These are phyloP conservation scores for Martiniozyma abietophila DNA, from an alignment of 805 yeast genomes.

Conservation along the genomic window DNA sequence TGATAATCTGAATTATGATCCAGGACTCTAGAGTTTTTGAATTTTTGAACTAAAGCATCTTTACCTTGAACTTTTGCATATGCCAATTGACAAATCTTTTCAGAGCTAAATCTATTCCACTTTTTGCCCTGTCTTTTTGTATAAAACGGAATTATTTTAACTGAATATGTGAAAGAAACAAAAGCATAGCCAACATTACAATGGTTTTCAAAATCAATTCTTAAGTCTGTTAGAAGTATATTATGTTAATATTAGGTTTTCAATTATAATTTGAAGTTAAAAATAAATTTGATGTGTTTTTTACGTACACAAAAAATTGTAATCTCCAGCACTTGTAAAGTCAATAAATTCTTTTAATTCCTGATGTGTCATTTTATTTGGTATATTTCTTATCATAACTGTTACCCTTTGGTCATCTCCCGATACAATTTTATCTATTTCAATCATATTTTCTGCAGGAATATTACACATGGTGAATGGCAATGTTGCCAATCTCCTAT, in stretches of 20 bases:
- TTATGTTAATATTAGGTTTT: conserved; percentile 7
- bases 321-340: conserved; percentile 30
- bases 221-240: conserved; percentile 28
- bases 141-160: conserved; percentile 36
- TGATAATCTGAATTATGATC: conserved; percentile 34
- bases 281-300: background rate
- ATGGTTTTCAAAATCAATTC: conserved; percentile 42
- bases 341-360: conserved; percentile 39
- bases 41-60: conserved; percentile 35
- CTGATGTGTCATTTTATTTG: conserved; percentile 39
- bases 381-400: conserved; percentile 45
- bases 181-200: conserved; percentile 53
- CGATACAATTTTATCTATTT: conserved; percentile 29
- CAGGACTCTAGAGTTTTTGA: conserved; percentile 43
- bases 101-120: conserved; percentile 40
- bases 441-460: conserved; percentile 29
- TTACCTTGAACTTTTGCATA: conserved; percentile 46
- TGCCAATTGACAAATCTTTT: conserved; percentile 40
- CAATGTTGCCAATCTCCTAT: conserved; percentile 18
- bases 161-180: conserved; percentile 37
- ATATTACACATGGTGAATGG: conserved; percentile 19
- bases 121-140: conserved; percentile 35
- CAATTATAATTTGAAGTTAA: background rate
- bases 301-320: conserved; percentile 31
- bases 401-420: conserved; percentile 40